Conservation (phyloP, 2,329 filamentous ascomycete species). For the Alternaria sp. region DNA sequence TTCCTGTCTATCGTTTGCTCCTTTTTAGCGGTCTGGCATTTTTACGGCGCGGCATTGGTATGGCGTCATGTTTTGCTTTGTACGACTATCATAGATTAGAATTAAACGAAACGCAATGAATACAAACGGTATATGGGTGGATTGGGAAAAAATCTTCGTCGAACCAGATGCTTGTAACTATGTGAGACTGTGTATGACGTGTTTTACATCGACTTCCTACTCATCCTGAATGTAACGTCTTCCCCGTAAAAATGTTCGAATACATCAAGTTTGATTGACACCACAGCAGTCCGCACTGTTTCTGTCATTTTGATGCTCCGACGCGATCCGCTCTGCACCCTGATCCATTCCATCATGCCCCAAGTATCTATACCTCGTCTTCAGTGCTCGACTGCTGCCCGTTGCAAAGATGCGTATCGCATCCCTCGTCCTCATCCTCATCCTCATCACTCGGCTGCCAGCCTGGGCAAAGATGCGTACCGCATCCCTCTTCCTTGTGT, state of each 20-base stretch:
- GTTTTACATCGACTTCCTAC: not conserved
- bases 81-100: conserved; percentile 5
- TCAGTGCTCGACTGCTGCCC: not conserved
- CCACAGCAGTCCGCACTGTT: not conserved
- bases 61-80: conserved; percentile 1
- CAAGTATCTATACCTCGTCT: not conserved
- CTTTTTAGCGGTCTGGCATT: conserved; percentile 3
- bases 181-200: too few species aligned
- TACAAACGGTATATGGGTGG: not conserved
- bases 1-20: not conserved
- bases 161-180: not conserved
- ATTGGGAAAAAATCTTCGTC: not conserved
- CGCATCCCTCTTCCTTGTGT: not conserved
- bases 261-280: not conserved
- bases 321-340: not conserved
- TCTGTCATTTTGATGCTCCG: not conserved
- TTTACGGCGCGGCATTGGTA: conserved; percentile 5
- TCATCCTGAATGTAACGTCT: not conserved
- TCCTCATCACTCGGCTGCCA: not conserved
- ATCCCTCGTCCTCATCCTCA: not conserved
- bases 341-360: not conserved
- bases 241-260: not conserved
- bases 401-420: not conserved
- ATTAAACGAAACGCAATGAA: not conserved
- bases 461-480: not conserved